phyloP scores from a whole-genome alignment of 768 basidiomycete genomes.

The Russula compacta region DNA sequence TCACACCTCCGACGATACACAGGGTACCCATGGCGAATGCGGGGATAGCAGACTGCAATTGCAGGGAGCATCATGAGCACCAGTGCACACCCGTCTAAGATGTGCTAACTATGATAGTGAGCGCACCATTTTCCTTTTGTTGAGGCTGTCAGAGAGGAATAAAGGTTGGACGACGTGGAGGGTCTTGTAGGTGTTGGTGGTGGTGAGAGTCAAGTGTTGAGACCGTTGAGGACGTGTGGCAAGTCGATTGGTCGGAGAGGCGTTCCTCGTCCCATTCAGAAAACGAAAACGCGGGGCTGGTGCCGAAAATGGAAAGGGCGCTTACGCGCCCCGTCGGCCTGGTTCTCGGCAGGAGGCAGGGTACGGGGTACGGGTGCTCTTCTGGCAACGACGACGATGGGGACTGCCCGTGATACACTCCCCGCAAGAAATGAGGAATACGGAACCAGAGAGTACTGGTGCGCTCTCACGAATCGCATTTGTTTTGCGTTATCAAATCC shows the following conservation, averaged over 20 bases:
- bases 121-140: conserved; percentile 1
- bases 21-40: conserved; percentile 69
- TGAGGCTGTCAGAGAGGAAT: too few species aligned
- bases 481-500: neutral
- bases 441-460: conserved; percentile 63
- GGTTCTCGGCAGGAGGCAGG: neutral
- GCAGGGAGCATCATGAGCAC: neutral
- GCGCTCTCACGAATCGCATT: conserved; percentile 19
- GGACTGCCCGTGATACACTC: conserved; percentile 25
- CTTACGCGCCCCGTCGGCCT: neutral
- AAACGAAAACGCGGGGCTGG: neutral
- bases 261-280: too few species aligned
- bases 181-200: neutral
- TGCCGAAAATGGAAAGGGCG: neutral
- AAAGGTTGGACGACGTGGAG: too few species aligned
- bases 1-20: conserved; percentile 68
- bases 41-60: conserved; percentile 64
- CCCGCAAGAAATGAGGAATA: conserved; percentile 64
- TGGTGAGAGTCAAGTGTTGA: neutral
- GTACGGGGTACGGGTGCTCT: too few species aligned
- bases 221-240: neutral
- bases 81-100: neutral
- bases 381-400: neutral
- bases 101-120: neutral
- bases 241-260: neutral